Conservation (phyloP, 495 filamentous ascomycete species). For the Hypoxylon trugodes region DNA sequence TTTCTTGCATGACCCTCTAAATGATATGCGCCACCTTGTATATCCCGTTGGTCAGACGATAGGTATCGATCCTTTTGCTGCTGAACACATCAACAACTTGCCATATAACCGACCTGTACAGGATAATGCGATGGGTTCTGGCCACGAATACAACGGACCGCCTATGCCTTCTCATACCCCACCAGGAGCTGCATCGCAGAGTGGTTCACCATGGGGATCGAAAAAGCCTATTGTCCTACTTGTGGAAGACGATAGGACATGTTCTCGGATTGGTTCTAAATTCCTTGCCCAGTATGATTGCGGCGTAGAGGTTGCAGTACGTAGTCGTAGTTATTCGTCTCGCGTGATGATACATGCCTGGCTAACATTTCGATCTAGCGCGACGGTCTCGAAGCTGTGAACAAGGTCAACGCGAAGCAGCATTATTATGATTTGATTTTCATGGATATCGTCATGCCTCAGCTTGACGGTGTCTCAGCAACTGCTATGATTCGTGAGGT, state of each 20-base stretch:
- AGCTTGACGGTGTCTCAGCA: constrained; percentile 93
- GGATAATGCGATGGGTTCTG: constrained; percentile 36
- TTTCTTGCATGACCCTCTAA: constrained; percentile 57
- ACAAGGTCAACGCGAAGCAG: constrained; percentile 79
- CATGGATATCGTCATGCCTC: constrained; percentile 99
- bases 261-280: constrained; percentile 91
- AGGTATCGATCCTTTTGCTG: constrained; percentile 93
- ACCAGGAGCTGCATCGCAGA: constrained; percentile 39
- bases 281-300: constrained; percentile 91
- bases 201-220: constrained; percentile 67
- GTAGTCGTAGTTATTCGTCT: constrained; percentile 46
- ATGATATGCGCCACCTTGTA: constrained; percentile 81
- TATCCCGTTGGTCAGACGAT: constrained; percentile 90
- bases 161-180: constrained; percentile 42
- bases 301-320: constrained; percentile 88
- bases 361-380: constrained; percentile 62
- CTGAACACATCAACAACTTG: constrained; percentile 92
- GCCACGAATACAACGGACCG: constrained; percentile 38
- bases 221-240: constrained; percentile 86
- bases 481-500: constrained; percentile 94
- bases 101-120: constrained; percentile 72
- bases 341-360: constrained; percentile 5
- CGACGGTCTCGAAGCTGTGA: constrained; percentile 91
- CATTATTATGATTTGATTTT: constrained; percentile 91
- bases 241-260: constrained; percentile 95